Conservation (phyloP, 371 early-diverging fungal species). For the Coemansia sp. region DNA sequence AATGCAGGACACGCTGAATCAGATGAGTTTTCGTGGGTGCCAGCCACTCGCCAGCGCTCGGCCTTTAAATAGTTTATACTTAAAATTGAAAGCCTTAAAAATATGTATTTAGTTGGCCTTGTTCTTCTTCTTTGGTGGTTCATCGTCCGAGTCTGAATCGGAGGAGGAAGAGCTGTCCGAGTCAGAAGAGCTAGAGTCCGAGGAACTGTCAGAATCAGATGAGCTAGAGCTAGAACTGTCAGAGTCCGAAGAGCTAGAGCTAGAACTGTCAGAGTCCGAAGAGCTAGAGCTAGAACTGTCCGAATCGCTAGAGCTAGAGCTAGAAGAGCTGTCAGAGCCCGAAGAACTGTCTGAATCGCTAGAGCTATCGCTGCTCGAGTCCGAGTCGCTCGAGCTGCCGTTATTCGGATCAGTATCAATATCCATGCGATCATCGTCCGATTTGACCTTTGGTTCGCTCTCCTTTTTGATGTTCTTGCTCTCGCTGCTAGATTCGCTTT, state of each 20-base stretch:
- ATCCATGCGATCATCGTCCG: not conserved
- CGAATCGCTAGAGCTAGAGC: not conserved
- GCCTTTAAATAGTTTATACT: not conserved
- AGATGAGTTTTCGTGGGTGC: conserved; percentile 20
- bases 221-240: not conserved
- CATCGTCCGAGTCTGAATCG: conserved; percentile 10
- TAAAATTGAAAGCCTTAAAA: not conserved
- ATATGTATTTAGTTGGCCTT: not conserved
- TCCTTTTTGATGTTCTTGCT: not conserved
- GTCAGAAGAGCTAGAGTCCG: not conserved
- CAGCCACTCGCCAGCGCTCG: conserved; percentile 6
- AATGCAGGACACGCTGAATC: conserved; percentile 5
- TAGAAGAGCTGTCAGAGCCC: not conserved
- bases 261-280: not conserved
- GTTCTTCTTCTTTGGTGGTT: conserved; percentile 27
- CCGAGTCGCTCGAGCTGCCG: conserved; percentile 7
- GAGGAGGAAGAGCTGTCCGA: conserved; percentile 3
- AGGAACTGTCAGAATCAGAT: not conserved
- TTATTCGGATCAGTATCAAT: not conserved
- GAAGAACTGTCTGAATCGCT: conserved; percentile 8
- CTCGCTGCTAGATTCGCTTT: conserved; percentile 1
- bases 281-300: conserved; percentile 11
- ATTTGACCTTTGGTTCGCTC: not conserved
- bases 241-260: conserved; percentile 1
- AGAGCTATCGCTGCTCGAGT: conserved; percentile 8